Conservation (phyloP, 1,284 basidiomycete species). For the Ceratobasidium sp. region DNA sequence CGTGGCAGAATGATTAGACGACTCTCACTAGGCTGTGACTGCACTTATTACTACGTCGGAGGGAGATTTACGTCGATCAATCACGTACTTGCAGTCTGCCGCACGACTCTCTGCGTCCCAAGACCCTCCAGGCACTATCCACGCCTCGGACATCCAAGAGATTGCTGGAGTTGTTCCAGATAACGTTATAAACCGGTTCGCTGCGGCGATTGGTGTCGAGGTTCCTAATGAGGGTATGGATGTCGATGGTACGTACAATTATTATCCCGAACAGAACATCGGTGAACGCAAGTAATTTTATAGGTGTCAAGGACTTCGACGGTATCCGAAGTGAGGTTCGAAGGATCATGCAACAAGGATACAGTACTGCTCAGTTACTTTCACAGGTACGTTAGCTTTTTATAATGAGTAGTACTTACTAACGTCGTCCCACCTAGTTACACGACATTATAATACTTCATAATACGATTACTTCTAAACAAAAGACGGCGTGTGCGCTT, state of each 20-base stretch:
- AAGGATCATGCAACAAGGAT: slow-evolving; percentile 83
- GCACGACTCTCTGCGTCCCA: slow-evolving; percentile 80
- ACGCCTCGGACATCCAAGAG: slow-evolving; percentile 84
- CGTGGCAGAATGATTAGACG: background rate
- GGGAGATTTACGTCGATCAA: slow-evolving; percentile 96
- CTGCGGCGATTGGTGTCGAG: slow-evolving; percentile 79
- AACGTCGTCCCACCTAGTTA: slow-evolving; percentile 59
- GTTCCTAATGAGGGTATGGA: slow-evolving; percentile 59
- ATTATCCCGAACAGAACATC: background rate
- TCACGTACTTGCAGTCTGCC: slow-evolving; percentile 97
- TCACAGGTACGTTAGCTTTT: slow-evolving; percentile 68
- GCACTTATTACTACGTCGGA: slow-evolving; percentile 82
- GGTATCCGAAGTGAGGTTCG: slow-evolving; percentile 76
- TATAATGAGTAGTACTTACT: slow-evolving; percentile 21
- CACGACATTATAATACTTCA: slow-evolving; percentile 91
- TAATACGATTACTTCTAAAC: slow-evolving; percentile 77
- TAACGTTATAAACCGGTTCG: slow-evolving; percentile 72
- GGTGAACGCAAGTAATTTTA: no score
- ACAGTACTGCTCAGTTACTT: slow-evolving; percentile 90
- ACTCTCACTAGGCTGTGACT: slow-evolving; percentile 59
- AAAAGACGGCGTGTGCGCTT: slow-evolving; percentile 84
- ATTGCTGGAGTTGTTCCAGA: slow-evolving; percentile 96
- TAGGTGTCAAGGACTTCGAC: slow-evolving; percentile 61
- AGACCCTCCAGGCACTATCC: slow-evolving; percentile 73
- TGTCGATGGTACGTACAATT: slow-evolving; percentile 51